phyloP scores from a whole-genome alignment of 2,329 filamentous ascomycete species.

The Ilyonectria sp. region DNA sequence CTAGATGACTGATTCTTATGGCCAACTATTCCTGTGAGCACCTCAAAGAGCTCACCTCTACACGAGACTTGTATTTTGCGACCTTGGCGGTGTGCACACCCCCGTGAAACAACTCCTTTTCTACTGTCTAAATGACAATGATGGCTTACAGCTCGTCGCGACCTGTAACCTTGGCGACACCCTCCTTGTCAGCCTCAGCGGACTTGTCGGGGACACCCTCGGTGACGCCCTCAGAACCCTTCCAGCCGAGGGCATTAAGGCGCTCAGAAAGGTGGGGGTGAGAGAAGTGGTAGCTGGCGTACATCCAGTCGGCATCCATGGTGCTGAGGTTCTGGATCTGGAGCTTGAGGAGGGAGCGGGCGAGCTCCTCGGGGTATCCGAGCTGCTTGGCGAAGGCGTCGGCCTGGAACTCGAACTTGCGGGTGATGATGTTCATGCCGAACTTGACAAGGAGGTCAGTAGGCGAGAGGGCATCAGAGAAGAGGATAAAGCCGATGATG shows the following conservation, averaged over 20 bases:
- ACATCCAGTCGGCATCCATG: conserved; percentile 99
- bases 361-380: conserved; percentile 87
- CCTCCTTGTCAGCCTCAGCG: conserved; percentile 54
- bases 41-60: conserved; percentile 11
- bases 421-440: conserved; percentile 94
- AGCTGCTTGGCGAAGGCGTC: conserved; percentile 90
- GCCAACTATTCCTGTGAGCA: conserved; percentile 6
- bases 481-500: conserved; percentile 97
- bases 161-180: conserved; percentile 78
- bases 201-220: conserved; percentile 56
- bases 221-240: conserved; percentile 68
- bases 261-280: conserved; percentile 97
- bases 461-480: conserved; percentile 95
- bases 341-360: conserved; percentile 92
- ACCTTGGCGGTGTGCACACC: neutral
- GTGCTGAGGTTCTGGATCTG: conserved; percentile 98
- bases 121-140: conserved; percentile 16
- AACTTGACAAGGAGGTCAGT: conserved; percentile 97
- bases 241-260: conserved; percentile 91
- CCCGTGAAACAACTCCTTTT: neutral
- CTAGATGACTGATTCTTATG: conserved; percentile 26
- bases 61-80: neutral
- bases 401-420: conserved; percentile 96
- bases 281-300: conserved; percentile 98
- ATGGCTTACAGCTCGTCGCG: conserved; percentile 77